phyloP scores from a whole-genome alignment of 2,329 filamentous ascomycete genomes.

The Talaromyces rugulosus region DNA sequence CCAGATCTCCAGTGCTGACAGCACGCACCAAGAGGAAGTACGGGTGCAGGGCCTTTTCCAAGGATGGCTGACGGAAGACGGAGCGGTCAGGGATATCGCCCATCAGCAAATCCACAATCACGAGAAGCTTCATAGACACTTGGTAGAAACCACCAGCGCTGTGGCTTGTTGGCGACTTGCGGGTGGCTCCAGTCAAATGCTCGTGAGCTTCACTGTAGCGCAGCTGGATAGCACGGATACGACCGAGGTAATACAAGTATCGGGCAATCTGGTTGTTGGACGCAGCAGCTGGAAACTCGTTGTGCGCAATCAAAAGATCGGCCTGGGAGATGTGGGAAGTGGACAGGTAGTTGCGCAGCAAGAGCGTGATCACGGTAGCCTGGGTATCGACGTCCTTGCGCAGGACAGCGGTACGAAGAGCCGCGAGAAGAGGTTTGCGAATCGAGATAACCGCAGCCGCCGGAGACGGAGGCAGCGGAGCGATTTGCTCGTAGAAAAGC shows the following conservation, averaged over 20 bases:
- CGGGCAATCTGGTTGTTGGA: conserved; percentile 97
- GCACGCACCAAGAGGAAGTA: conserved; percentile 94
- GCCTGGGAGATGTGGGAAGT: conserved; percentile 97
- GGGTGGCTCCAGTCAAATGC: conserved; percentile 85
- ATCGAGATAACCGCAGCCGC: conserved; percentile 83
- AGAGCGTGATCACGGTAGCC: conserved; percentile 87
- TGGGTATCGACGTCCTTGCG: conserved; percentile 98
- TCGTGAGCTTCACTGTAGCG: conserved; percentile 96
- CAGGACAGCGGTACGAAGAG: conserved; percentile 89
- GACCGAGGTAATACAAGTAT: conserved; percentile 94
- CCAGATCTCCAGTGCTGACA: conserved; percentile 91
- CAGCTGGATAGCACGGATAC: conserved; percentile 92
- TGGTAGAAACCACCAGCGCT: conserved; percentile 93
- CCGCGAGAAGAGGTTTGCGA: conserved; percentile 78
- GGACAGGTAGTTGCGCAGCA: conserved; percentile 91
- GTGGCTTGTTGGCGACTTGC: conserved; percentile 86
- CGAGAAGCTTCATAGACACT: conserved; percentile 90
- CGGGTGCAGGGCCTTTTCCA: conserved; percentile 83
- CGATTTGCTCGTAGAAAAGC: conserved; percentile 87
- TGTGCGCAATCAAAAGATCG: conserved; percentile 91
- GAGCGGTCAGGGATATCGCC: conserved; percentile 95
- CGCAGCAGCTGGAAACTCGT: conserved; percentile 87
- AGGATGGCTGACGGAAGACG: conserved; percentile 81
- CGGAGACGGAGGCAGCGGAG: conserved; percentile 81
- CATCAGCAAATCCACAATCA: conserved; percentile 96